Evolutionary conservation across 225 moss, liverwort and hornwort species (phyloP), one percentile per base, ranked within the genome.

Genomic region (Pseudisothecium myosuroides): DNA sequence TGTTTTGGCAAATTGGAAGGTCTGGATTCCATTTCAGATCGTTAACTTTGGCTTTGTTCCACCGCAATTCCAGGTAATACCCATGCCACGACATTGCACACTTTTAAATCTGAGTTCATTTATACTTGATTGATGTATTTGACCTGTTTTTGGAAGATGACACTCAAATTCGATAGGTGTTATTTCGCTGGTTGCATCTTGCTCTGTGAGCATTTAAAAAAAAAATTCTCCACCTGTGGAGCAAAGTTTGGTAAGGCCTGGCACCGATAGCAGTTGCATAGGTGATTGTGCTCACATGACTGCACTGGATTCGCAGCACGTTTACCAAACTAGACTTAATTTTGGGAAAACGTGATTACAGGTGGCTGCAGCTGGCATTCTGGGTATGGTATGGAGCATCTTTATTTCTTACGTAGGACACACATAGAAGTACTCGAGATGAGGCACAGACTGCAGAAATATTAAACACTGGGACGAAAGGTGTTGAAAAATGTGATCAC

Each of bases 371-470:
- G 94, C 98, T 71, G 96, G 96, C 83, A 87, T 97, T 83, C 79
- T 99, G 86, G 97, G 98, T 37, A 91, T 96, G 93, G 90, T 94
- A 21, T 99, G 98, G 98, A 99, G 96, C 89, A 90, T 99, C 74
- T 99, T 96, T 83, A 97, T 99, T 89, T 97, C 98, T 73, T 97
- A 95, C 91, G 94, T 96, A 85, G 96, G 98, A 69, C 98, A 99
- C 83, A 94, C 93, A 45, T 92, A 92, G 88, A 90, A 69, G 62
- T 94, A 92, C 85, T 78, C 72, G 34, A 74, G 85, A 85, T 63
- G 76, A 89, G 80, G 85, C 69, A 62, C 74, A 62, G 76, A 77
- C 15, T 83, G 83, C 86, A 89, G 41, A 56, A 56, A 54, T 65
- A 50, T 77, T 86, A 23, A 86, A 56, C 62, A 55, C 62, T 80